Base-by-base conservation (phyloP, 768 basidiomycete genomes). In the Erythrobasidium yunnanense region DNA sequence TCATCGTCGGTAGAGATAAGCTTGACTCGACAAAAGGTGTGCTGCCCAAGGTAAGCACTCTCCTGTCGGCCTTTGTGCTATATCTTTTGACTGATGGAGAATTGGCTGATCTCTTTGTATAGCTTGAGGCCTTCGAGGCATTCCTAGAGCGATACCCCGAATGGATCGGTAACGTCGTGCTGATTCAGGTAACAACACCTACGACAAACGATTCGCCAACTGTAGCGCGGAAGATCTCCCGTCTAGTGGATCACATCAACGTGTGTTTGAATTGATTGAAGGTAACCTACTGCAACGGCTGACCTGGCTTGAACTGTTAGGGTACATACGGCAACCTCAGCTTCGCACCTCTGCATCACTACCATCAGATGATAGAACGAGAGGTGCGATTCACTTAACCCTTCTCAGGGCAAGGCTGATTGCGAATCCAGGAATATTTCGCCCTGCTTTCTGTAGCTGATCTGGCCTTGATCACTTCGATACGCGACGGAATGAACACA, bases 401-500 rank as follows among this genome's bases (percentile, higher is more conserved):
- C 2, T 17, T 25, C 0, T 32, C 2, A 6, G 33, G 38, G 63
- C 42, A 58, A 42, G 8, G 0, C 1, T 29, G 30, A 5, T 0
- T 0, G 6, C 8, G 2, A 89, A 23, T 17, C 76, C 90, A 97
- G 77, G 93, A 99, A 75, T 99, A 95, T 76, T 96, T 96, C 77
- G 93, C 90, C 0, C 81, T 99, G 13, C 80, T 99, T 35, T 85
- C 84, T 62, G 92, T 89, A 2, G 92, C 93, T 4, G 92, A 96
- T 74, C 81, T 97, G 13, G 93, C 87, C 17, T 85, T 97, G 45
- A 93, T 96, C 76, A 96, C 93, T 0, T 90, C 91, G 0, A 81
- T 96, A 5, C 84, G 93, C 33, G 93, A 99, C 74, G 95, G 93
- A 4, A 97, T 97, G 95, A 99, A 99, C 80, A 96, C 93, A 15